Conservation (phyloP, 495 filamentous ascomycete species). For the Xylaria cubensis region DNA sequence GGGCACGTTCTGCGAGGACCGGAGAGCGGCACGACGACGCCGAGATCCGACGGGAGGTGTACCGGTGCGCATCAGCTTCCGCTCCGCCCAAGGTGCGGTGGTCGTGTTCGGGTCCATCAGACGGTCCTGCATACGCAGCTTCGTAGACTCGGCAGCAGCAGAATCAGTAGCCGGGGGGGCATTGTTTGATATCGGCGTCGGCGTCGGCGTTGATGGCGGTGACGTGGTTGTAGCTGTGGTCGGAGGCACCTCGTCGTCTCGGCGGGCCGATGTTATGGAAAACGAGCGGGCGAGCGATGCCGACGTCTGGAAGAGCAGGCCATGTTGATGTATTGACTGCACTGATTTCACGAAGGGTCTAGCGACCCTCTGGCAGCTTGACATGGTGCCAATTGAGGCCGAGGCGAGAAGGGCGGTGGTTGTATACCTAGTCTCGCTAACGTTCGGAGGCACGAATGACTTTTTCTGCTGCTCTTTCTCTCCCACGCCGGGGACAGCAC, state of each 20-base stretch:
- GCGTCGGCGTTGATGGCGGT: neutral
- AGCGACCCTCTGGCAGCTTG: conserved; percentile 70
- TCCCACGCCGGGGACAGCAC: neutral
- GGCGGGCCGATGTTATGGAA: conserved; percentile 49
- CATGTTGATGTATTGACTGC: conserved; percentile 63
- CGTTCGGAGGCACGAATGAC: neutral
- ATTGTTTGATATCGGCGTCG: neutral
- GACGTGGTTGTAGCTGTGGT: conserved; percentile 35
- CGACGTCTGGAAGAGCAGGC: conserved; percentile 39
- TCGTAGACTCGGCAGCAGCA: conserved; percentile 1
- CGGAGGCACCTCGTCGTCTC: conserved; percentile 50
- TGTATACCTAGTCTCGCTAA: neutral
- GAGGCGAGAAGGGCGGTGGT: neutral
- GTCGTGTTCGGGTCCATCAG: conserved; percentile 44
- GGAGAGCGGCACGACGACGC: conserved; percentile 79
- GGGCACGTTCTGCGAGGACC: conserved; percentile 72
- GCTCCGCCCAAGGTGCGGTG: conserved; percentile 60
- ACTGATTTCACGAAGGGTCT: conserved; percentile 70
- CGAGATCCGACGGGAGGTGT: conserved; percentile 76
- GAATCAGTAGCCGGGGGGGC: neutral
- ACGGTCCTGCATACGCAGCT: conserved; percentile 33
- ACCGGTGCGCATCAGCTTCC: conserved; percentile 62
- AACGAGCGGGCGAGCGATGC: conserved; percentile 52
- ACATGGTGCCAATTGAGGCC: conserved; percentile 58
- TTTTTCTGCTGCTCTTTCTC: conserved; percentile 7